phyloP scores from a whole-genome alignment of 352 stramenopile species.

The Blastocystis hominis region DNA sequence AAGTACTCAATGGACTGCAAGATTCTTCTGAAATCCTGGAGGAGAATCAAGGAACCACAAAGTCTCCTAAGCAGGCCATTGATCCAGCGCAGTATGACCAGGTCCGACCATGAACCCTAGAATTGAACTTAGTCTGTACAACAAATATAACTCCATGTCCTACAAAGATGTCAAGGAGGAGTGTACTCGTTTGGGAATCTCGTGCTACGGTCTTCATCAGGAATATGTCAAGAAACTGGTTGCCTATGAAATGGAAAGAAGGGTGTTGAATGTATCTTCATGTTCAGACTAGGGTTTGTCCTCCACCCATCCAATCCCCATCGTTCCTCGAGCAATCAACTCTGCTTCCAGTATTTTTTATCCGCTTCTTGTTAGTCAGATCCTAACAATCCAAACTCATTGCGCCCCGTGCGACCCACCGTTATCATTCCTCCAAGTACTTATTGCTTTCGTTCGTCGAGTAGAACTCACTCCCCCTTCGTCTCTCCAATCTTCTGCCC shows the following conservation, averaged over 20 bases:
- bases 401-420: background rate
- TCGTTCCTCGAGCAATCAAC: background rate
- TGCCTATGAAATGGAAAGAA: background rate
- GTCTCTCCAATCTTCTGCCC: background rate
- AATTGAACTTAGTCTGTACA: background rate
- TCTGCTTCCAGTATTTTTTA: background rate
- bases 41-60: background rate
- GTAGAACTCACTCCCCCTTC: no score
- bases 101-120: background rate
- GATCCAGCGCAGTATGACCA: background rate
- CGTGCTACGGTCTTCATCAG: background rate
- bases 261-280: background rate
- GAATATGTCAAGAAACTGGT: slow-evolving; percentile 7
- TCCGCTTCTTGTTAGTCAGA: background rate
- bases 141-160: background rate
- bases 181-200: background rate
- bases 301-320: background rate
- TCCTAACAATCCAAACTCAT: background rate
- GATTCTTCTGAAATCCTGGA: no score
- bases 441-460: no score
- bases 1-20: no score
- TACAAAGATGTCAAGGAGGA: background rate
- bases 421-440: no score
- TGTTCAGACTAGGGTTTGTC: background rate
- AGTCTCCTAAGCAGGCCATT: background rate